Percentiles rank a stretch among this genome's conserved stretches.
phyloP scores from a whole-genome alignment of 192 early-diverging fungal species.

The Ambispora gerdemannii region DNA sequence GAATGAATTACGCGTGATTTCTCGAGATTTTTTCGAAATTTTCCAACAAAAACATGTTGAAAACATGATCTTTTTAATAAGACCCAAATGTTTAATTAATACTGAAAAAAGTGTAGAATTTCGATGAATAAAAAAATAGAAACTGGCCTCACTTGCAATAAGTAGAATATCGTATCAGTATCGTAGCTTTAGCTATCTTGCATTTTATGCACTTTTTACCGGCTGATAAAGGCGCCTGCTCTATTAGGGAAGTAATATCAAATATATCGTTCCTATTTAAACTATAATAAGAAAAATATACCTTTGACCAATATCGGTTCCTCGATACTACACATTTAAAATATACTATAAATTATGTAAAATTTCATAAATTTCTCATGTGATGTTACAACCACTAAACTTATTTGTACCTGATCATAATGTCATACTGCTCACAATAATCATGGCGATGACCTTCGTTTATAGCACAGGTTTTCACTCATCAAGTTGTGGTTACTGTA shows the following conservation, averaged over 20 bases:
- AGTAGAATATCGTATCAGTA: slow-evolving; percentile 63
- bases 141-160: slow-evolving; percentile 68
- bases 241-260: background rate
- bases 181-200: slow-evolving; percentile 60
- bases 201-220: slow-evolving; percentile 55
- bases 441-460: no score
- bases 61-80: slow-evolving; percentile 59
- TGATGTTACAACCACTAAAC: no score
- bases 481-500: slow-evolving; percentile 69
- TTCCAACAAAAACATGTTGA: slow-evolving; percentile 58
- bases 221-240: background rate
- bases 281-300: background rate
- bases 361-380: no score
- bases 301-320: slow-evolving; percentile 6
- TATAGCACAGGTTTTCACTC: background rate
- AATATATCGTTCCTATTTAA: background rate
- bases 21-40: slow-evolving; percentile 65
- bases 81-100: background rate
- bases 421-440: no score
- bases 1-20: slow-evolving; percentile 44
- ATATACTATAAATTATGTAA: no score
- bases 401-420: no score
- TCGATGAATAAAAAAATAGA: background rate
- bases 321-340: slow-evolving; percentile 5
- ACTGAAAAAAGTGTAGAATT: background rate